phyloP scores from a whole-genome alignment of 148 eudicot genomes.

The Rhododendron simsii region DNA sequence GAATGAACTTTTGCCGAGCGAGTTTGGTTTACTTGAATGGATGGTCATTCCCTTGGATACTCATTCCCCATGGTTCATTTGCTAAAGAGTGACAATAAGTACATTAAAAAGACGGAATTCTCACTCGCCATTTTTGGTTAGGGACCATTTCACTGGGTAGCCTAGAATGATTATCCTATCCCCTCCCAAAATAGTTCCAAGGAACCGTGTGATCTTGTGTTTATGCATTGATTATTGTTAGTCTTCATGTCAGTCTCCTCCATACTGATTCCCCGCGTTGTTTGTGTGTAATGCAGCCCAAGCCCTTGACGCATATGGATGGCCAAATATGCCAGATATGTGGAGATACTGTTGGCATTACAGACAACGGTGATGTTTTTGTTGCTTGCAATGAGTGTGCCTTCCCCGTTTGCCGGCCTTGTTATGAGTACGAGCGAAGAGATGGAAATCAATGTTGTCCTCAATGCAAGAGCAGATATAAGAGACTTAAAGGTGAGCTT shows the following conservation, averaged over 20 bases:
- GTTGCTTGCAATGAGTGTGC: conserved; percentile 85
- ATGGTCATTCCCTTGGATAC: background rate
- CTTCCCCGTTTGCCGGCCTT: conserved; percentile 71
- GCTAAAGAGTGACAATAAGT: background rate
- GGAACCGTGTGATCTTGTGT: background rate
- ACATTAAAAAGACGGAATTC: background rate
- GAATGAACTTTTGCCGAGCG: background rate
- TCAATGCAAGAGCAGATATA: conserved; percentile 92
- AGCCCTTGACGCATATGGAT: conserved; percentile 53
- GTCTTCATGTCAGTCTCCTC: background rate
- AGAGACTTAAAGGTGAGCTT: conserved; percentile 70
- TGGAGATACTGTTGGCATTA: conserved; percentile 59
- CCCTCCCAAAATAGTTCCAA: background rate
- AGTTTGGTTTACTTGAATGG: background rate
- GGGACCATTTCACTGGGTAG: background rate
- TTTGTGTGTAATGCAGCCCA: conserved; percentile 41
- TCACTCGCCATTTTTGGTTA: background rate
- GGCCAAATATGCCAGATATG: conserved; percentile 77
- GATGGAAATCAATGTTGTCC: conserved; percentile 80
- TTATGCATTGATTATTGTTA: conserved; percentile 8
- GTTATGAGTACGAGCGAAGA: conserved; percentile 76
- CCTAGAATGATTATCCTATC: background rate
- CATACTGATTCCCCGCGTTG: background rate
- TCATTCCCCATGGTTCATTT: background rate
- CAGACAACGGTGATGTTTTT: conserved; percentile 47